phyloP scores from a whole-genome alignment of 306 rosid species.

The Argentina anserina region DNA sequence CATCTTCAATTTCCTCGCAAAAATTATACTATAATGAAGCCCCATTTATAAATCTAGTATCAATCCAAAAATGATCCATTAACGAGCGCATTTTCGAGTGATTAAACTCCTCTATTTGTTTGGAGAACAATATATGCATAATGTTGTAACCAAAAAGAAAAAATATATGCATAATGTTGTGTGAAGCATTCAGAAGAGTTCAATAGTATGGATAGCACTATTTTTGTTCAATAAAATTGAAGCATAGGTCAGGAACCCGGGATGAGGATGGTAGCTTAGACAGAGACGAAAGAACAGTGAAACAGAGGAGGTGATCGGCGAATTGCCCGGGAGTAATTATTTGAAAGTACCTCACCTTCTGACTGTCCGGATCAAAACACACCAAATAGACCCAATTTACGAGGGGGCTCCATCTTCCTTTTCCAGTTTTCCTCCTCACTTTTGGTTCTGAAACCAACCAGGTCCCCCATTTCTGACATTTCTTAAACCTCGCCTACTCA shows the following conservation, averaged over 20 bases:
- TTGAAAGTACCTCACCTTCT: conserved; percentile 32
- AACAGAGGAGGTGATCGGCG: conserved; percentile 23
- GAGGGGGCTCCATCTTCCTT: conserved; percentile 37
- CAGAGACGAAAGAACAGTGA: background rate
- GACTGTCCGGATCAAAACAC: background rate
- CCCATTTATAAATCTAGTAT: background rate
- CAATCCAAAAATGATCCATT: too few species aligned
- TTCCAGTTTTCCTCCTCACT: background rate
- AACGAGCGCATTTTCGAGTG: too few species aligned
- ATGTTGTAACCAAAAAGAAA: too few species aligned
- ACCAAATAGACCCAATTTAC: conserved; percentile 44
- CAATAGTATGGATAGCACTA: background rate
- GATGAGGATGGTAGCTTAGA: background rate
- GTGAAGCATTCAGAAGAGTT: background rate
- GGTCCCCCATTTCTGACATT: conserved; percentile 1
- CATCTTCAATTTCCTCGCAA: background rate
- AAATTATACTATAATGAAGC: too few species aligned
- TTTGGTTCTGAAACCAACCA: background rate
- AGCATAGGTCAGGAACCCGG: background rate
- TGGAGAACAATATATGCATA: background rate
- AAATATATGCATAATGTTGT: too few species aligned
- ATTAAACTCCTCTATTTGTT: too few species aligned
- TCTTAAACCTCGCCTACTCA: background rate
- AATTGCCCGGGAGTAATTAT: conserved; percentile 51
- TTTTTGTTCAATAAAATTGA: background rate